These are phyloP conservation scores for Fulvia fulva DNA, from an alignment of 2,329 filamentous ascomycete species.

Conservation along the genomic window DNA sequence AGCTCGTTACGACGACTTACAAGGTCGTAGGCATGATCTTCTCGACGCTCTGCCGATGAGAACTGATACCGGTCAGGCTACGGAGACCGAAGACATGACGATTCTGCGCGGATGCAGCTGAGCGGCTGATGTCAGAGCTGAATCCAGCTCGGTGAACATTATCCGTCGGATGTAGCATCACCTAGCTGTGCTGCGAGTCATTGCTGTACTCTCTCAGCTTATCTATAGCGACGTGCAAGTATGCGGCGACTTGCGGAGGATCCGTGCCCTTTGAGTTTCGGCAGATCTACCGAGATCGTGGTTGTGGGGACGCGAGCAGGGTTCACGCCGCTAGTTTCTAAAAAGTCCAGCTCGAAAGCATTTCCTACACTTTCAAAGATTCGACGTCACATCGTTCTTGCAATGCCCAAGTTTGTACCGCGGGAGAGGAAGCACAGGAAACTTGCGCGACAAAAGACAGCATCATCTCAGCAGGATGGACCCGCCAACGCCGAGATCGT, in stretches of 20 bases:
- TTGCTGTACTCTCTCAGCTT: too few relatives aligned
- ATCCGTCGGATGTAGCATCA: not conserved
- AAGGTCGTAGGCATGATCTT: not conserved
- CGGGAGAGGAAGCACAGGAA: conserved; percentile 60
- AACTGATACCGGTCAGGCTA: not conserved
- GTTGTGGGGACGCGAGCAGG: not conserved
- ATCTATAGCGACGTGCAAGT: too few relatives aligned
- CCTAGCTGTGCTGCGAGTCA: too few relatives aligned
- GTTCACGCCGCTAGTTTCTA: not conserved
- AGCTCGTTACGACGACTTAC: not conserved
- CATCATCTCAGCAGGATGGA: conserved; percentile 38
- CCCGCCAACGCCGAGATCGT: conserved; percentile 54
- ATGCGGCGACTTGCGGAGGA: not conserved
- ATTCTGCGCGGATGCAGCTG: not conserved
- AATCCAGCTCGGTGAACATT: not conserved
- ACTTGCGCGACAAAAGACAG: conserved; percentile 55
- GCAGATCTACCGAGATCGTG: not conserved
- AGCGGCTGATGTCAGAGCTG: not conserved
- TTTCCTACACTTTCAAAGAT: not conserved
- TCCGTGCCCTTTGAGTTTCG: not conserved
- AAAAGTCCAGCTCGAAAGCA: not conserved
- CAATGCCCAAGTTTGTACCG: conserved; percentile 46
- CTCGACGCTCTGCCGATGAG: not conserved
- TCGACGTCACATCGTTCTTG: not conserved
- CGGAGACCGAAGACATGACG: not conserved